phyloP scores from a whole-genome alignment of 1,284 basidiomycete species.

The Mycosarcoma mackinlayi region DNA sequence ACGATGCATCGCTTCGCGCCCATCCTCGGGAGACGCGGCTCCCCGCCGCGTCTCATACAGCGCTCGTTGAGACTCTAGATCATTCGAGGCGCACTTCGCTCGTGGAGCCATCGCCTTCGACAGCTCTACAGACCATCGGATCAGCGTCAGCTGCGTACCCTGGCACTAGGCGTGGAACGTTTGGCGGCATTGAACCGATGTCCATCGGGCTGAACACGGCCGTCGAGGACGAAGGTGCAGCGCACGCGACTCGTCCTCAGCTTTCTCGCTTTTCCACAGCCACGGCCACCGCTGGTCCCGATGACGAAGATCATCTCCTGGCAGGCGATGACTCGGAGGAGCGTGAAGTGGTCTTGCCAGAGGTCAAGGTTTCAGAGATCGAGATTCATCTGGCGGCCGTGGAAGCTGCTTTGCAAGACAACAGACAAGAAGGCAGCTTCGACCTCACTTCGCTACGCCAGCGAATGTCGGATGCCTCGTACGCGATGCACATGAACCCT shows the following conservation, averaged over 20 bases:
- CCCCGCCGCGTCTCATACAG: constrained; percentile 28
- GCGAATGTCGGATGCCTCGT: constrained; percentile 37
- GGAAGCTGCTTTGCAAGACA: constrained; percentile 44
- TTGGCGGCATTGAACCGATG: constrained; percentile 29
- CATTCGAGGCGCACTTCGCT: constrained; percentile 20
- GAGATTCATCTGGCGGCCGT: constrained; percentile 45
- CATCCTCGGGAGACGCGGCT: constrained; percentile 17
- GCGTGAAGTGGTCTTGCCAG: constrained; percentile 32
- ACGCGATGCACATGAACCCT: constrained; percentile 28
- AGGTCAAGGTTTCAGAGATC: constrained; percentile 47
- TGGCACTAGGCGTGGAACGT: constrained; percentile 30
- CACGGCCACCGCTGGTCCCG: constrained; percentile 6
- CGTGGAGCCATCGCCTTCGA: neutral
- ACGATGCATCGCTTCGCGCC: constrained; percentile 28
- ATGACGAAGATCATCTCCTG: constrained; percentile 5
- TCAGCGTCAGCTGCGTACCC: constrained; percentile 3
- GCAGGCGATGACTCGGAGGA: constrained; percentile 22
- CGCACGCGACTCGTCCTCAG: constrained; percentile 17
- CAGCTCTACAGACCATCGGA: neutral
- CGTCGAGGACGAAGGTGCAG: constrained; percentile 1
- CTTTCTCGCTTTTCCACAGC: constrained; percentile 31
- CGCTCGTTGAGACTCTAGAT: constrained; percentile 26
- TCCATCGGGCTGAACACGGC: constrained; percentile 1
- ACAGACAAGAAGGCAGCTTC: constrained; percentile 44
- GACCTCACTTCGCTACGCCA: constrained; percentile 40